Percentiles rank a stretch among this genome's conserved stretches.
These are phyloP conservation scores for Melanogaster broomeanus DNA, from an alignment of 768 basidiomycete genomes.

Conservation along the genomic window DNA sequence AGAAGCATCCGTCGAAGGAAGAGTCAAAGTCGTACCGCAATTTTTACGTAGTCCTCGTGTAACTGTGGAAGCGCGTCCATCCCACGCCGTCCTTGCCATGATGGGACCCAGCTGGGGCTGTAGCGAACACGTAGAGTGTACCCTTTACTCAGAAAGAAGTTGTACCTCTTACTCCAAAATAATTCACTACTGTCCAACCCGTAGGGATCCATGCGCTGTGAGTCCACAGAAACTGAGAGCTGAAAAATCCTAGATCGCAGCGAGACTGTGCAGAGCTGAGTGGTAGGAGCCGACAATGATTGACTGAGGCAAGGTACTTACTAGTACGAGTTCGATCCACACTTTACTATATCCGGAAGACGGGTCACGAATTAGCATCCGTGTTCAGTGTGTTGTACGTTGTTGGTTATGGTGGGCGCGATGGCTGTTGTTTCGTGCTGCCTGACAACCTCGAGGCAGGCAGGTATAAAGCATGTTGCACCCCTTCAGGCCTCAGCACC, in stretches of 20 bases:
- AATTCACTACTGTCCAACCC: not conserved
- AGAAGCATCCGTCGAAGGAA: conserved; percentile 5
- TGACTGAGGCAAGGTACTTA: too few species aligned
- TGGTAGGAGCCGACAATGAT: too few species aligned
- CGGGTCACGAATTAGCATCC: too few species aligned
- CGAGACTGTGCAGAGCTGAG: too few species aligned
- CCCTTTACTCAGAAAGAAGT: conserved; percentile 10
- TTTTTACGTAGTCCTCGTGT: not conserved
- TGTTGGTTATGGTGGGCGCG: too few species aligned
- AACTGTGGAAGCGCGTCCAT: not conserved
- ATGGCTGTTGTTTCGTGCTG: too few species aligned
- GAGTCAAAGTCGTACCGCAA: not conserved
- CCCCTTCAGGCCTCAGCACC: not conserved
- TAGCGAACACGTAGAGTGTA: conserved; percentile 26
- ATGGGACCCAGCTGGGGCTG: conserved; percentile 26
- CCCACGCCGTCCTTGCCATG: conserved; percentile 15
- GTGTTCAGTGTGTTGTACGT: too few species aligned
- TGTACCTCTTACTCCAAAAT: conserved; percentile 12
- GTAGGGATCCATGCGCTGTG: not conserved
- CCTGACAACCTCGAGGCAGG: not conserved
- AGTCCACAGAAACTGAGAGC: not conserved
- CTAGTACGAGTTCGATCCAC: too few species aligned
- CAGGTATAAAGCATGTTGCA: not conserved
- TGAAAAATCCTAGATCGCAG: not conserved
- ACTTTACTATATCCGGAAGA: too few species aligned